phyloP scores from a whole-genome alignment of 225 moss, liverwort and hornwort genomes.

The Rhytidiadelphus loreus region DNA sequence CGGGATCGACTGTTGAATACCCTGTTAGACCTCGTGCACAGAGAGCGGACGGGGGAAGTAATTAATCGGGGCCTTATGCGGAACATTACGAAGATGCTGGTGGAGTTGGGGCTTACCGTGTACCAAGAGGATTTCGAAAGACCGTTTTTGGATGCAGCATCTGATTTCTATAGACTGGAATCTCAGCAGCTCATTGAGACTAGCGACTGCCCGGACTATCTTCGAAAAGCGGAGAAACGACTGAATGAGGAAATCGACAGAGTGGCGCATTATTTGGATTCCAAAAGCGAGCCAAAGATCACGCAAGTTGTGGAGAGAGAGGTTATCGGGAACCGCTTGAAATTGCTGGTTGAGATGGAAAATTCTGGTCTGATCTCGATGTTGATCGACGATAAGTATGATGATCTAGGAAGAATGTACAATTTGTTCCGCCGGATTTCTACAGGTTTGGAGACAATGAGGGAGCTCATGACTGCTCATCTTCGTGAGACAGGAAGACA shows the following conservation, averaged over 20 bases:
- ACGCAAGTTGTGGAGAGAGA: slow-evolving; percentile 56
- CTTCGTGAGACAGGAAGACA: slow-evolving; percentile 53
- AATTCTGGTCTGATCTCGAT: slow-evolving; percentile 54
- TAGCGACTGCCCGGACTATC: slow-evolving; percentile 50
- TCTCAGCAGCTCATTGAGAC: slow-evolving; percentile 64
- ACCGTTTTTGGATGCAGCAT: slow-evolving; percentile 50
- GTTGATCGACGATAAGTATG: slow-evolving; percentile 57
- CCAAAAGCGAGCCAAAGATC: slow-evolving; percentile 51
- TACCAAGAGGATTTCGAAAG: slow-evolving; percentile 57
- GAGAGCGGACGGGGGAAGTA: slow-evolving; percentile 57
- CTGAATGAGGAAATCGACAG: slow-evolving; percentile 55
- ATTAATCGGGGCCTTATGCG: slow-evolving; percentile 61
- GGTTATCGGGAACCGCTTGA: slow-evolving; percentile 58
- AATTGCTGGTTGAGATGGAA: slow-evolving; percentile 55
- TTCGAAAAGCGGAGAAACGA: slow-evolving; percentile 54
- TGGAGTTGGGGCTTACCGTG: slow-evolving; percentile 41
- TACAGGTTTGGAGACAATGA: slow-evolving; percentile 49
- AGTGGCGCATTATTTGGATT: slow-evolving; percentile 49
- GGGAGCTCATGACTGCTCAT: slow-evolving; percentile 59
- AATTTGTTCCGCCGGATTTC: slow-evolving; percentile 45
- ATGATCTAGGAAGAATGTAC: slow-evolving; percentile 53
- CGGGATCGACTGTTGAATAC: slow-evolving; percentile 47
- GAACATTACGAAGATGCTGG: slow-evolving; percentile 60
- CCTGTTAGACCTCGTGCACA: slow-evolving; percentile 48
- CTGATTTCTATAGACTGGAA: slow-evolving; percentile 53